A percentile compares a stretch with the other conserved stretches of the same genome.
phyloP scores from a whole-genome alignment of 208 protist genomes.

The Trypanosoma brucei region DNA sequence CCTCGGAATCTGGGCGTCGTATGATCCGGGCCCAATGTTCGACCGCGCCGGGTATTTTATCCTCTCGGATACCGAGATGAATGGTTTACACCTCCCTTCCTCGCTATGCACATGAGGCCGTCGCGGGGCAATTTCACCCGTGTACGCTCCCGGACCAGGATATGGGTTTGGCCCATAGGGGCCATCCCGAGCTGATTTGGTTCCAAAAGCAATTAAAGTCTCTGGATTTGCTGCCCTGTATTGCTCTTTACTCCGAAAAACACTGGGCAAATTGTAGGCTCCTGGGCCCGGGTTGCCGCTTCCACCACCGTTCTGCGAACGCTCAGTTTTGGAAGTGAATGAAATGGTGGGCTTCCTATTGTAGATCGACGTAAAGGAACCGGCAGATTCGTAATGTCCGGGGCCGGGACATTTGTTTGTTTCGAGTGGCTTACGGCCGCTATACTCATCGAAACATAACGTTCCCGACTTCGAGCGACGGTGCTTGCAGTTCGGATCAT shows the following conservation, averaged over 20 bases:
- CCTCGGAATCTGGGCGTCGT: conserved; percentile 28
- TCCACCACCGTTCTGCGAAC: conserved; percentile 17
- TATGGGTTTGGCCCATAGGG: conserved; percentile 13
- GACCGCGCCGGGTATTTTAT: conserved; percentile 23
- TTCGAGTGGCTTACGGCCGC: conserved; percentile 25
- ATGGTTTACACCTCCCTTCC: conserved; percentile 35
- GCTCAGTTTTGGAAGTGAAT: conserved; percentile 69
- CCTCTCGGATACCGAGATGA: conserved; percentile 45
- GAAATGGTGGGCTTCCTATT: conserved; percentile 68
- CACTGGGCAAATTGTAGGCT: conserved; percentile 45
- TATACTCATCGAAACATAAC: conserved; percentile 58
- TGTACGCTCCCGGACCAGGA: conserved; percentile 75
- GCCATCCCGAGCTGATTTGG: conserved; percentile 40
- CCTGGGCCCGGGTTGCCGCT: conserved; percentile 65
- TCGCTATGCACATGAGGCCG: conserved; percentile 25
- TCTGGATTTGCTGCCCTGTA: conserved; percentile 26
- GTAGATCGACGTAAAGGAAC: conserved; percentile 24
- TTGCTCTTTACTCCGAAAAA: conserved; percentile 20
- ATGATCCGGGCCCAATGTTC: conserved; percentile 61
- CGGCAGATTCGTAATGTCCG: conserved; percentile 54
- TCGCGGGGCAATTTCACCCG: conserved; percentile 65
- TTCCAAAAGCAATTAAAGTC: conserved; percentile 61
- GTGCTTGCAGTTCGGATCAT: conserved; percentile 39
- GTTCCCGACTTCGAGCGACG: conserved; percentile 39
- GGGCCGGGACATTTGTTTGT: conserved; percentile 52